Base-by-base conservation (phyloP, 2,329 filamentous ascomycete species). In the Laburnicola sp. region DNA sequence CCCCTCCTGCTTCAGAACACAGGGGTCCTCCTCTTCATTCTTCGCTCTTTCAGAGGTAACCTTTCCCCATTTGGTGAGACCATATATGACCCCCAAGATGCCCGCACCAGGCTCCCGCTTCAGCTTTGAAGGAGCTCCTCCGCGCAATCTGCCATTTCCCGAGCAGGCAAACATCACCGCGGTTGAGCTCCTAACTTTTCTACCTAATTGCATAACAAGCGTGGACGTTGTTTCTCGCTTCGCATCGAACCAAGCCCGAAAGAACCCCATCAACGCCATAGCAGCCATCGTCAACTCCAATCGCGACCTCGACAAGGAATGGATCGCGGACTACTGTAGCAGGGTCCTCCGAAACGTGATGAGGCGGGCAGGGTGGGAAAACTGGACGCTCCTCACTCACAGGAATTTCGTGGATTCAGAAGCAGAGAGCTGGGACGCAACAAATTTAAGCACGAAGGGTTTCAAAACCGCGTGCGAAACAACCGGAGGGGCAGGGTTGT, bases 181-280 rank as follows among this genome's bases (percentile, higher is more conserved):
- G 4, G 57, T 51, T 32, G 66, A 68, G 48, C 51, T 66, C 10
- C 50, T 64, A 2, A 49, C 57, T 2, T 69, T 63, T 48, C 22
- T 68, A 0, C 64, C 66, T 4, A 52, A 64, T 16, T 57, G 45
- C 40, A 38, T 68, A 45, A 56, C 56, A 21, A 59, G 54, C 21
- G 42, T 49, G 7, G 58, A 69, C 21, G 38, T 64, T 25, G 35
- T 68, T n/a, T 58, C 63, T 30, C 58, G 62, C 10, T 48, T 68
- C 36, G 38, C 59, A 16, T 56, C 61, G 1, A 69, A 69, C 30
- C 56, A 56, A 2, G 59, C 35, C 10, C 53, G 53, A 1, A 43
- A 44, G 2, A 45, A 40, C 9, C 23, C 43, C 6, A 28, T 66
- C 22, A n/a, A n/a, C n/a, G n/a, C n/a, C n/a, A n/a, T n/a, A n/a